Base-by-base conservation (phyloP, 129 eudicot genomes). In the Centella asiatica region DNA sequence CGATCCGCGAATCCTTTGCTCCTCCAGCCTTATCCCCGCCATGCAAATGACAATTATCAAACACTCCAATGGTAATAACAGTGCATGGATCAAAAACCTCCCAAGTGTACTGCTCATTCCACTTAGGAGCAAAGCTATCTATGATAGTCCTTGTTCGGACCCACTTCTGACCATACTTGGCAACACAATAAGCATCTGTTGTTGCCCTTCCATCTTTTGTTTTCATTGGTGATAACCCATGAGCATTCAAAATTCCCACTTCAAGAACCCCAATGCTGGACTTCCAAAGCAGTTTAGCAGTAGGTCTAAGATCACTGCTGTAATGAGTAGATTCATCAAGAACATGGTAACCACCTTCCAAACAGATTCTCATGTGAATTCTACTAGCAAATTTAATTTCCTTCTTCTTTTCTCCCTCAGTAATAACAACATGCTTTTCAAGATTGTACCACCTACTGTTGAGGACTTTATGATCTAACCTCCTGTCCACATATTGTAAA, bases 91-190 rank as follows among this genome's bases (percentile, higher is more conserved):
- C 88, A 44, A 75, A 82, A 37, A 82, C 88, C 64, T 82, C 88
- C 88, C 88, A 82, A 6, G 88, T 78, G 47, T 82, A 82, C 60
- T 82, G 88, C 63, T 82, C 88, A 22, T 82, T 82, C 88, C 88
- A 82, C 20, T 75, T 82, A 1, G 88, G 88, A 1, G 79, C 60
- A 72, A 76, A 66, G 71, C 88, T 78, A 66, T 82, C 88, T 5
- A 78, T 78, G 37, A 82, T 82, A 13, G 88, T 82, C 64, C 88
- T 62, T 32, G 88, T 72, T 17, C 84, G 73, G 72, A 82, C 77
- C 88, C 88, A 82, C 67, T 82, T 82, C 49, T 76, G 79, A 34
- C 84, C 88, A 8, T 82, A 82, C 59, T 82, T 82, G 15, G 88
- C 88, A 18, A 82, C 88, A 62, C 88, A 82, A 58, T 78, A 82